Conservation (phyloP, 495 filamentous ascomycete species). For the Neurospora sp. region DNA sequence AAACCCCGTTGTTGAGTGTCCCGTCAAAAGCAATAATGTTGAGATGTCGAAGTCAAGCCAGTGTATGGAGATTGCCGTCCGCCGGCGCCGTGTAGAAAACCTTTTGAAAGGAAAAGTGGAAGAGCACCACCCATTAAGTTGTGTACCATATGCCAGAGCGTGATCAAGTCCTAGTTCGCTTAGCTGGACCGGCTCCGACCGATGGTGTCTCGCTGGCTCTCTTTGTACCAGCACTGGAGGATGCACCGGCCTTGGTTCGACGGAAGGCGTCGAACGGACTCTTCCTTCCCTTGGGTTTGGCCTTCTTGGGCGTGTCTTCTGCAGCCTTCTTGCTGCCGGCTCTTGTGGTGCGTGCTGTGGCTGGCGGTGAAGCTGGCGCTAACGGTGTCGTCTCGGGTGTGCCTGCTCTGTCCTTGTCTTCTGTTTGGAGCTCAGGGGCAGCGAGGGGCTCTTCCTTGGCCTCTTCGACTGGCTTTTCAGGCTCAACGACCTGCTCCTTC, state of each 20-base stretch:
- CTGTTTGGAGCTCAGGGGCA: background rate
- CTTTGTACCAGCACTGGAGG: slow-evolving; percentile 28
- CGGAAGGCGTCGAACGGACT: slow-evolving; percentile 61
- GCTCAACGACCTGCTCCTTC: background rate
- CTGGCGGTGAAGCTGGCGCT: slow-evolving; percentile 46
- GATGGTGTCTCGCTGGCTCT: slow-evolving; percentile 32
- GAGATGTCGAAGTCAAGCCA: background rate
- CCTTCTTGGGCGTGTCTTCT: slow-evolving; percentile 20
- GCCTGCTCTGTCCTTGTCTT: slow-evolving; percentile 12
- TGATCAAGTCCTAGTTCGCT: slow-evolving; percentile 29
- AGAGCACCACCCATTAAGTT: background rate
- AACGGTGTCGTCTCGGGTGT: slow-evolving; percentile 44
- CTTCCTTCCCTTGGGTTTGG: slow-evolving; percentile 25
- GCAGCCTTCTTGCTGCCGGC: slow-evolving; percentile 22
- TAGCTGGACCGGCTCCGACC: slow-evolving; percentile 15
- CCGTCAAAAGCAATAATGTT: background rate
- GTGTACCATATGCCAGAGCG: background rate
- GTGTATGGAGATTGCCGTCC: background rate
- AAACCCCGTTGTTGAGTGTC: background rate
- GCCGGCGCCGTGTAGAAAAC: background rate
- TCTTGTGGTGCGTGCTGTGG: slow-evolving; percentile 43
- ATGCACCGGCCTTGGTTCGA: slow-evolving; percentile 42
- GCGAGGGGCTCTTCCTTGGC: background rate
- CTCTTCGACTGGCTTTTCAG: background rate
- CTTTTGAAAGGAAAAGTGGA: background rate